Evolutionary conservation across 345 rosid genomes (phyloP).

Genomic region (Trapa bicornis): DNA sequence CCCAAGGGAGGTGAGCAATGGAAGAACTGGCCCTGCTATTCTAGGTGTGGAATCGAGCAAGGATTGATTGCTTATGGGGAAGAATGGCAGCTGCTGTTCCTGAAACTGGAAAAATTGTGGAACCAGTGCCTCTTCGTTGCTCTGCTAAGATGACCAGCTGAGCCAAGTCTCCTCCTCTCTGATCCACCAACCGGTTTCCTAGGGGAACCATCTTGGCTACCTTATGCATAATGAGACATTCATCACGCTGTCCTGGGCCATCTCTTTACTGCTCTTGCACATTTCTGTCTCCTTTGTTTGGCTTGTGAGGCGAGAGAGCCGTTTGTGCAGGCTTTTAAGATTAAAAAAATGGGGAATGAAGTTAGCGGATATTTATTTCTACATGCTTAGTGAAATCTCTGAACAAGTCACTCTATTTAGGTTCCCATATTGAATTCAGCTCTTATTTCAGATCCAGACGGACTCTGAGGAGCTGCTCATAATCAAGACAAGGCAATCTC

Average conservation of each 20-base stretch:
- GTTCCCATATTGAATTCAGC: background rate
- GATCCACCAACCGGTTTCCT: too few species aligned
- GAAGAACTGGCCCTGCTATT: too few species aligned
- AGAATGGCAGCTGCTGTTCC: too few species aligned
- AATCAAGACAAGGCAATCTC: conserved; percentile 84
- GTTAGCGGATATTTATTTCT: background rate
- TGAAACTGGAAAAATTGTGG: too few species aligned
- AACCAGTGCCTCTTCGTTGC: too few species aligned
- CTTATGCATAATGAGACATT: background rate
- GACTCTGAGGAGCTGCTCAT: conserved; percentile 83
- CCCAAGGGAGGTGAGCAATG: too few species aligned
- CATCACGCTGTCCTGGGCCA: background rate
- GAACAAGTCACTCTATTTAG: background rate
- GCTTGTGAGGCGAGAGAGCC: too few species aligned
- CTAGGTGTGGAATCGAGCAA: too few species aligned
- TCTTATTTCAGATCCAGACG: conserved; percentile 47
- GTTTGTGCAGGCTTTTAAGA: background rate
- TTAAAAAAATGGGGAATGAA: background rate
- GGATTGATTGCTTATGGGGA: too few species aligned
- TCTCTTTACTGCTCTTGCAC: background rate
- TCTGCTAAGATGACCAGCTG: too few species aligned
- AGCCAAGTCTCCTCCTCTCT: too few species aligned
- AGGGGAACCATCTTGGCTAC: too few species aligned
- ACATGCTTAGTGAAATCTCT: background rate
- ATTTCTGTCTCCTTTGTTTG: background rate